Conservation (phyloP, 495 filamentous ascomycete species). For the Neurospora sp. region DNA sequence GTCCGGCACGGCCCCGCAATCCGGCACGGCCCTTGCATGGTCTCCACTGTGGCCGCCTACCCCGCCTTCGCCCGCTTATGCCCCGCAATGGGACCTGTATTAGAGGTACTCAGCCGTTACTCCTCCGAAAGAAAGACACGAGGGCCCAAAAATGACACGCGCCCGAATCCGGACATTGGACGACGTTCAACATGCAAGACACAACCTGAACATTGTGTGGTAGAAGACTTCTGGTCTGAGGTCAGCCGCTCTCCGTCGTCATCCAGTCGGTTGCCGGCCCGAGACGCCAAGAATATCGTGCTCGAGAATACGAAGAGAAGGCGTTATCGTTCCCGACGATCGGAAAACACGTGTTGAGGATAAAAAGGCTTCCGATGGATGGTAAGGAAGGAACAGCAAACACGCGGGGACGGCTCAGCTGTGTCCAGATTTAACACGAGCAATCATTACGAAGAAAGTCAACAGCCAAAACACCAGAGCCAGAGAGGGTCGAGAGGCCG, state of each 20-base stretch:
- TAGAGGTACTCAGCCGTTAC: not conserved
- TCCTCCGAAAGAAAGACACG: not conserved
- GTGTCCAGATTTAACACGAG: not conserved
- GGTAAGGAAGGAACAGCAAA: not conserved
- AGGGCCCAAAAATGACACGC: not conserved
- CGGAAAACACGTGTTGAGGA: not conserved
- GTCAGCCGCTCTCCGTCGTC: not conserved
- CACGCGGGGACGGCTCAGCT: not conserved
- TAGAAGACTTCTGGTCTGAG: not conserved
- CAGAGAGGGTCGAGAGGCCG: not conserved
- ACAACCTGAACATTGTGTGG: not conserved
- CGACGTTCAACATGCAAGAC: not conserved
- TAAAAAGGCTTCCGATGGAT: not conserved
- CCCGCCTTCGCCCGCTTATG: not conserved
- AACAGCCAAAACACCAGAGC: not conserved
- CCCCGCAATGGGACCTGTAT: not conserved
- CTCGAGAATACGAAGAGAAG: not conserved
- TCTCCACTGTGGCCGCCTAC: not conserved
- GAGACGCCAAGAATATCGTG: not conserved
- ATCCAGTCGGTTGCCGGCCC: not conserved
- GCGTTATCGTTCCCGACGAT: not conserved
- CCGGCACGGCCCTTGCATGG: not conserved
- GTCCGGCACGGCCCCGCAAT: not conserved
- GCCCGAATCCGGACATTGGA: not conserved
- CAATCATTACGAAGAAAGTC: not conserved